Conservation (phyloP, 805 yeast genomes). For the Pichia kluyveri region DNA sequence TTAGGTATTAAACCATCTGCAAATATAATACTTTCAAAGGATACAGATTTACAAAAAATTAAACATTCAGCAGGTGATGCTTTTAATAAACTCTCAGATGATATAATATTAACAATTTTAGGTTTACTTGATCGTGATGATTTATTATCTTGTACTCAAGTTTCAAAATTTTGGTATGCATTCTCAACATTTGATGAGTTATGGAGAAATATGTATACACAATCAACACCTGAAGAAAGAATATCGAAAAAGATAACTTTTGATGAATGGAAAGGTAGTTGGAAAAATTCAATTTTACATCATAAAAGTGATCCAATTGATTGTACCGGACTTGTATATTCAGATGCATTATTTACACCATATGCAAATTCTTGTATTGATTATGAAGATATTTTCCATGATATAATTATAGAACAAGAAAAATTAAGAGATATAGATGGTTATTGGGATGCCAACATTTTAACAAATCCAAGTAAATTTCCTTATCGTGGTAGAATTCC, state of each 20-base stretch:
- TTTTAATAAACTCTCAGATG: conserved; percentile 50
- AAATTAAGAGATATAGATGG: conserved; percentile 7
- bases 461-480: conserved; percentile 8
- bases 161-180: conserved; percentile 65
- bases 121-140: conserved; percentile 39
- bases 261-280: conserved; percentile 63
- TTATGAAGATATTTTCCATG: conserved; percentile 40
- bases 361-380: conserved; percentile 71
- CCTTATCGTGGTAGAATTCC: conserved; percentile 33
- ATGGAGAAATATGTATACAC: conserved; percentile 59
- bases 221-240: conserved; percentile 8
- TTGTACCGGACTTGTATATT: conserved; percentile 44
- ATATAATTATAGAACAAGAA: conserved; percentile 39
- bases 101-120: conserved; percentile 46
- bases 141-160: conserved; percentile 42
- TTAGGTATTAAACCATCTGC: conserved; percentile 72
- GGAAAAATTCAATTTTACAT: conserved; percentile 57
- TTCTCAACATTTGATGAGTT: conserved; percentile 67
- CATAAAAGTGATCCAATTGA: conserved; percentile 29
- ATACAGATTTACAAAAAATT: conserved; percentile 14
- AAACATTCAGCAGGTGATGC: conserved; percentile 40
- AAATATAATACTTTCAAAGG: conserved; percentile 30
- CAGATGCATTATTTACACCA: conserved; percentile 76
- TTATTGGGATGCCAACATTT: conserved; percentile 6
- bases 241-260: conserved; percentile 5